Base-by-base conservation (phyloP, 768 basidiomycete genomes). In the Lentinula boryana region DNA sequence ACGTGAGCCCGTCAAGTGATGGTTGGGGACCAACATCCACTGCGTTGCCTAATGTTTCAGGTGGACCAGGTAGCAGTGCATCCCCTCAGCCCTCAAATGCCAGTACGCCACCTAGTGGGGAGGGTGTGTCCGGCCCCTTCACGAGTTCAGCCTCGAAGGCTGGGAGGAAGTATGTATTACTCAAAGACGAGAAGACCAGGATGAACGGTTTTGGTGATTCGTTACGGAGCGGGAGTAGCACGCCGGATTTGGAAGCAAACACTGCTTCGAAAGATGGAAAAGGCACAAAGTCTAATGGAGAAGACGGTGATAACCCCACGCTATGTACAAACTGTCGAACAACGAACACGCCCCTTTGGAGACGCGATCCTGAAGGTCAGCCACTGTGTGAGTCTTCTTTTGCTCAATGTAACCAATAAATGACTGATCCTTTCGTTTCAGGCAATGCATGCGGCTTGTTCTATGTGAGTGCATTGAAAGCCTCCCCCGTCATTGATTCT, bases 241-340 rank as follows among this genome's bases (percentile, higher is more conserved):
- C 89, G 31, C 87, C 89, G 3, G 89, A 90, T 65, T 68, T 81
- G 60, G 73, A 73, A 41, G 69, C 69, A n/a, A 68, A 67, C 44
- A 62, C 61, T 18, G 69, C 64, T 4, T 71, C 68, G 53, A 68
- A 71, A 57, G 70, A 40, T 60, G 63, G 68, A 60, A 67, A 65
- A 63, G 67, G 62, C 65, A 60, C 68, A 65, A 60, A 80, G 78
- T 64, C 38, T 23, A 78, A 78, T 52, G 91, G 88, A 63, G 88
- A 89, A 59, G 84, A 80, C 56, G 90, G 91, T 50, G 79, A 82
- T 60, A 70, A 84, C 6, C 92, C 88, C 8, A 97, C 93, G 1
- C 77, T 91, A 32, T 98, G 95, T 72, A 93, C 91, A 5, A 98
- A 98, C 69, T 98, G 95, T 72, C 88, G 91, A 67, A 98, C 95